Base-by-base conservation (phyloP, 2,329 filamentous ascomycete genomes). In the Clarireedia hainanense region DNA sequence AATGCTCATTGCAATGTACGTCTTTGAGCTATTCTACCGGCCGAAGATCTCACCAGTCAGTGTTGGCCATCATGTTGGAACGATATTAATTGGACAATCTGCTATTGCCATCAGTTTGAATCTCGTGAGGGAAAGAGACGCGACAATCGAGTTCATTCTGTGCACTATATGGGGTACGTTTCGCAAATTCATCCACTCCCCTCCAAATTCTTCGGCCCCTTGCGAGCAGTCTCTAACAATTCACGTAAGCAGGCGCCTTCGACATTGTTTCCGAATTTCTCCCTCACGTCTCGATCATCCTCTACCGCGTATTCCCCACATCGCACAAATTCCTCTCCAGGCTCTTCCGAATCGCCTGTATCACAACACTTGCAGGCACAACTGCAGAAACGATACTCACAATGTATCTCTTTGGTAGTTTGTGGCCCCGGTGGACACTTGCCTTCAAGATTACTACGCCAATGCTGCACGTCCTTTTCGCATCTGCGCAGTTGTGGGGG, bases 211-310 rank as follows among this genome's bases (percentile, higher is more conserved):
- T 10, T n/a, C 9, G 4, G 1, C 17, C 3, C 40, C 20, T 37
- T 7, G 2, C 15, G 12, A 4, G 2, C 45, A 30, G 10, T 30
- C 27, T 10, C 55, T 43, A 24, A 50, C 50, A 30, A 42, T 12
- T 30, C 2, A n/a, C 3, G 4, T 27, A 27, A 27, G 6, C 42
- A 76, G 74, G 74, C 23, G 71, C 72, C 14, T 76, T 77, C 58
- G 74, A 76, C 55, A 71, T 75, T 10, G 60, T 76, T 10, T 74
- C 72, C 20, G 75, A 76, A 60, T 72, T 76, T 57, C 72, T 74
- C 59, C 74, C 74, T 0, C 20, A 20, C 74, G 76, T 27, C 56
- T 75, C 73, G 17, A 75, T 76, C 51, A 72, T 76, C 37, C 65
- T 75, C 3, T 75, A 76, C 60, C 72, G 74, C 6, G 57, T 74